A percentile compares a stretch with the other conserved stretches of the same genome.
Evolutionary conservation across 805 yeast species (phyloP).

Genomic region (Ogataea corticis): DNA sequence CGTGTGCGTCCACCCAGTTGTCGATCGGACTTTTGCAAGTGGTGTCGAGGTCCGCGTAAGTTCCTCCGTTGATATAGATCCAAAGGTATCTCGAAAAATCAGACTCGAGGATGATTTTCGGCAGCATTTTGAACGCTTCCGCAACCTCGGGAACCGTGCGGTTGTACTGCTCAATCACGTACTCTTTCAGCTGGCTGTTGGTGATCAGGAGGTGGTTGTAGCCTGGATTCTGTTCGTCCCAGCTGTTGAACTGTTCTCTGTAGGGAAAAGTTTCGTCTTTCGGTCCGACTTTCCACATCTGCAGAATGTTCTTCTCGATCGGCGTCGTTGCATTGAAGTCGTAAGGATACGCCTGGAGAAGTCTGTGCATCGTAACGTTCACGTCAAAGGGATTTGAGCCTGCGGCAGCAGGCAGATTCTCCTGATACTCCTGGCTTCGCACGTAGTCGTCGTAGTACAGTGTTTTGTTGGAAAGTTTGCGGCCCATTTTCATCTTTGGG

Average conservation of each 20-base stretch:
- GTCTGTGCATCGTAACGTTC: constrained; percentile 12
- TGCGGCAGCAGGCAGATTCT: constrained; percentile 8
- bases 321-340: constrained; percentile 5
- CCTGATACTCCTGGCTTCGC: constrained; percentile 8
- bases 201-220: constrained; percentile 16
- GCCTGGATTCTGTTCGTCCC: constrained; percentile 19
- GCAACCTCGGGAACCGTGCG: constrained; percentile 43
- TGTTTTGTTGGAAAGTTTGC: constrained; percentile 3
- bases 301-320: constrained; percentile 22
- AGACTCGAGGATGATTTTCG: constrained; percentile 46
- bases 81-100: constrained; percentile 54
- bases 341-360: constrained; percentile 11
- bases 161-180: constrained; percentile 15
- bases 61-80: constrained; percentile 51
- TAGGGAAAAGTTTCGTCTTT: constrained; percentile 15
- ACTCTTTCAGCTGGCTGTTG: constrained; percentile 9
- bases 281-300: constrained; percentile 23
- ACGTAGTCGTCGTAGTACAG: constrained; percentile 10
- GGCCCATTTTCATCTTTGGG: constrained; percentile 3
- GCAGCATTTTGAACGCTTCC: constrained; percentile 46
- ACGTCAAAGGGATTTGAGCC: constrained; percentile 19
- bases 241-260: constrained; percentile 8
- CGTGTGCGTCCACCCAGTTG: constrained; percentile 52
- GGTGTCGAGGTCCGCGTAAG: constrained; percentile 55
- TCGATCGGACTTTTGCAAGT: constrained; percentile 41